A percentile compares a stretch with the other conserved stretches of the same genome.
phyloP scores from a whole-genome alignment of 2,329 filamentous ascomycete species.

The Trichoderma oligosporum region DNA sequence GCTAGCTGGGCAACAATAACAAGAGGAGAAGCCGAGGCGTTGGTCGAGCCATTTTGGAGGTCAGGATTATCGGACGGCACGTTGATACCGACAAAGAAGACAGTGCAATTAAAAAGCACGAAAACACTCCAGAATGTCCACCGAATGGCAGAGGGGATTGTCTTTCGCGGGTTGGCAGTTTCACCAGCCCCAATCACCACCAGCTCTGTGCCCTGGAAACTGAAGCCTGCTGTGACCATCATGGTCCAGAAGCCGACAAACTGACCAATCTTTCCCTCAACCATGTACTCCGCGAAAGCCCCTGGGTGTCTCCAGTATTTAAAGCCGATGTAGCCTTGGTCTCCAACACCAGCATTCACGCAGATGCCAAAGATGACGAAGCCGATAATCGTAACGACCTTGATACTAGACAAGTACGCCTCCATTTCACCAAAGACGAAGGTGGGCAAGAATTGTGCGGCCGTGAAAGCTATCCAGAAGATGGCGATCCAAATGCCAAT shows the following conservation, averaged over 20 bases:
- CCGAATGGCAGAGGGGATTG: constrained; percentile 67
- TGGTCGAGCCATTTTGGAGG: constrained; percentile 49
- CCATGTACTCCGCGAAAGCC: constrained; percentile 60
- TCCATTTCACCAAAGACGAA: constrained; percentile 73
- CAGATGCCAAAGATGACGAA: constrained; percentile 75
- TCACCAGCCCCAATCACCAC: constrained; percentile 77
- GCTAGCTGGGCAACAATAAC: constrained; percentile 59
- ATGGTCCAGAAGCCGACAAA: constrained; percentile 69
- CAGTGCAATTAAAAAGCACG: constrained; percentile 59
- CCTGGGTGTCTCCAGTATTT: constrained; percentile 66
- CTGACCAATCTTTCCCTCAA: constrained; percentile 51
- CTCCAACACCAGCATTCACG: constrained; percentile 66
- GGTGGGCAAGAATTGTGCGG: constrained; percentile 67
- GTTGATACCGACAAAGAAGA: constrained; percentile 69
- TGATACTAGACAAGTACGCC: constrained; percentile 74
- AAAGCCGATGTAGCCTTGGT: constrained; percentile 71
- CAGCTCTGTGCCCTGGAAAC: constrained; percentile 69
- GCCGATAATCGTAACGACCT: constrained; percentile 69
- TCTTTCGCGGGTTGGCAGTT: constrained; percentile 66
- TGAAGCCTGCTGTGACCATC: constrained; percentile 65
- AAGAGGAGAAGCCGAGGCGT: constrained; percentile 63
- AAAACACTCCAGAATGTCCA: constrained; percentile 75
- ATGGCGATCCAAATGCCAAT: constrained; percentile 70
- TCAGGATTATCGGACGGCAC: constrained; percentile 58
- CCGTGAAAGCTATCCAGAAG: constrained; percentile 68